phyloP scores from a whole-genome alignment of 441 rosid species.

The Biscutella laevigata region DNA sequence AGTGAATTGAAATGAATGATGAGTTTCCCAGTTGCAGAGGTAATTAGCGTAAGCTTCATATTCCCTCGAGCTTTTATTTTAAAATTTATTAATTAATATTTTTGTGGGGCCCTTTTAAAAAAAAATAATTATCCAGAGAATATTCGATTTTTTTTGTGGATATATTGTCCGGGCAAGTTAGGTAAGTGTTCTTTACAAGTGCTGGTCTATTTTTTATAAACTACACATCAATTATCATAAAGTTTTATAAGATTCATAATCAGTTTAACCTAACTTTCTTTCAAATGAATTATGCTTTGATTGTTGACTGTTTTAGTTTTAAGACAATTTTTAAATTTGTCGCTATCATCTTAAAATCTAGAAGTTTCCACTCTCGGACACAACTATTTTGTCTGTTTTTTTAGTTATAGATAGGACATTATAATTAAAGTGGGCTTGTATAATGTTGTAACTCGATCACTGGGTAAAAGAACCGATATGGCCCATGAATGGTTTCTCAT shows the following conservation, averaged over 20 bases:
- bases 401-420: background rate
- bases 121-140: conserved; percentile 1
- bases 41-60: conserved; percentile 13
- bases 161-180: conserved; percentile 11
- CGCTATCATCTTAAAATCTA: conserved; percentile 10
- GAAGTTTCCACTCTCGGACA: conserved; percentile 1
- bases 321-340: background rate
- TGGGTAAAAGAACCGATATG: too few relatives aligned
- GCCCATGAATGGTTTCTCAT: too few relatives aligned
- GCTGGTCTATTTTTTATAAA: background rate
- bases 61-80: conserved; percentile 19
- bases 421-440: too few relatives aligned
- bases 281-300: background rate
- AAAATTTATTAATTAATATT: background rate
- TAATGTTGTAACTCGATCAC: too few relatives aligned
- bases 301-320: conserved; percentile 9
- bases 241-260: background rate
- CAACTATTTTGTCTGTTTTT: background rate
- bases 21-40: conserved; percentile 16
- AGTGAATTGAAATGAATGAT: conserved; percentile 1
- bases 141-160: conserved; percentile 11
- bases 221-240: conserved; percentile 3
- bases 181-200: conserved; percentile 9
- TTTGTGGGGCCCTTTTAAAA: background rate
- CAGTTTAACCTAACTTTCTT: background rate